Percentiles rank a stretch among this genome's conserved stretches.
Evolutionary conservation across 352 stramenopile species (phyloP).

Genomic region (Globisporangium solare): DNA sequence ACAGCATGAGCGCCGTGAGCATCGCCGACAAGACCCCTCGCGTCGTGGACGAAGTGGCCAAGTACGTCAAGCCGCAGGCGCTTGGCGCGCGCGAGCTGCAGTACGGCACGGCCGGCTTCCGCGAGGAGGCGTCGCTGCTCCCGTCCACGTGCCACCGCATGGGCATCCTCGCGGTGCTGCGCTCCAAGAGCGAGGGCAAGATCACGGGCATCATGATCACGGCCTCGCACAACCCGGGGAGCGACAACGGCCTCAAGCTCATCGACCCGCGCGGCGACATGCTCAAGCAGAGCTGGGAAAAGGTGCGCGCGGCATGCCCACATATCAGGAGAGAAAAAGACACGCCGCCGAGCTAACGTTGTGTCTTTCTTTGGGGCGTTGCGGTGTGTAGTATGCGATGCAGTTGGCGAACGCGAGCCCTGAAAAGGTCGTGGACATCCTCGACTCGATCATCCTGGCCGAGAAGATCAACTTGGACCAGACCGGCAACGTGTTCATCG

Average conservation of each 20-base stretch:
- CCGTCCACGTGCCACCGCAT: conserved; percentile 91
- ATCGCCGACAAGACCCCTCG: conserved; percentile 77
- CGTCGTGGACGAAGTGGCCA: conserved; percentile 71
- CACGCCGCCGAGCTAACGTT: too few relatives aligned
- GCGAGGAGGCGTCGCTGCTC: conserved; percentile 88
- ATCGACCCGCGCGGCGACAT: conserved; percentile 92
- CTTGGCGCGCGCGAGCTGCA: conserved; percentile 41
- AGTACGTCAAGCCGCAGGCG: conserved; percentile 51
- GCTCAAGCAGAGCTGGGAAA: conserved; percentile 89
- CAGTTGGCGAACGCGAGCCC: conserved; percentile 76
- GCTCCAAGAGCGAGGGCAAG: conserved; percentile 74
- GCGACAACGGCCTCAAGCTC: conserved; percentile 95
- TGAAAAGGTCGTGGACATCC: conserved; percentile 82
- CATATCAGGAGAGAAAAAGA: too few relatives aligned
- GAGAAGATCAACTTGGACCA: conserved; percentile 85
- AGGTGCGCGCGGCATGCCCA: conserved; percentile 20
- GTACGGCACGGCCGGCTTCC: conserved; percentile 96
- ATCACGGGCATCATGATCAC: conserved; percentile 94
- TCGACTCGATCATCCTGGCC: conserved; percentile 58
- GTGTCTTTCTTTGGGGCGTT: conserved; percentile 1
- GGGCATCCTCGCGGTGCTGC: conserved; percentile 82
- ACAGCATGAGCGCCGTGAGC: conserved; percentile 37
- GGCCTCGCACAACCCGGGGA: conserved; percentile 89
- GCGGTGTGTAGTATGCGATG: conserved; percentile 44
- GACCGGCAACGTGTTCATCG: conserved; percentile 84